These are phyloP conservation scores for Xanthoceras sorbifolium DNA, from an alignment of 345 rosid genomes.

Conservation along the genomic window DNA sequence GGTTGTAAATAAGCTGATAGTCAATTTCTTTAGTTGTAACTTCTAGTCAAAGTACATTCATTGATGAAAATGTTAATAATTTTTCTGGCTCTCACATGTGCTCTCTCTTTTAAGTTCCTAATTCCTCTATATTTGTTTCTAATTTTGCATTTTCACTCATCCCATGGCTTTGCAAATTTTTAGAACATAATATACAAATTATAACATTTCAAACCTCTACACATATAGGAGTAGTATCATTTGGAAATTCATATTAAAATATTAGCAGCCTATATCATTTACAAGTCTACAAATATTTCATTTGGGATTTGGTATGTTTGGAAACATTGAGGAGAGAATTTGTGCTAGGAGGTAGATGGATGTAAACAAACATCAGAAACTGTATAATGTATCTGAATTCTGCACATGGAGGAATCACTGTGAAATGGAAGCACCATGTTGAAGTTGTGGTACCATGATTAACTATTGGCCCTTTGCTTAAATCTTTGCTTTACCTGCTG, in stretches of 20 bases:
- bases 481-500: not conserved
- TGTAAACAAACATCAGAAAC: not conserved
- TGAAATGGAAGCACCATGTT: not conserved
- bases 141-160: not conserved
- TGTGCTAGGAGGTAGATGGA: not conserved
- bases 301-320: not conserved
- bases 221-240: not conserved
- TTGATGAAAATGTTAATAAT: not conserved
- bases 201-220: not conserved
- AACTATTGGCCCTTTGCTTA: not conserved
- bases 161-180: not conserved
- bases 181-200: not conserved
- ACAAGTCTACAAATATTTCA: not conserved
- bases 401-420: not conserved
- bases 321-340: not conserved
- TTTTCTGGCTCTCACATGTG: not conserved
- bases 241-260: not conserved
- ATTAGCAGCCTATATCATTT: not conserved
- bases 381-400: not conserved
- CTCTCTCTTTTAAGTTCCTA: not conserved
- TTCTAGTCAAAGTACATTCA: not conserved
- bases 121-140: not conserved
- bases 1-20: not conserved
- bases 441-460: not conserved
- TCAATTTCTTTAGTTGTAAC: not conserved